A percentile compares a stretch with the other conserved stretches of the same genome.
phyloP scores from a whole-genome alignment of 2,329 filamentous ascomycete genomes.

The Aureobasidium sp. region DNA sequence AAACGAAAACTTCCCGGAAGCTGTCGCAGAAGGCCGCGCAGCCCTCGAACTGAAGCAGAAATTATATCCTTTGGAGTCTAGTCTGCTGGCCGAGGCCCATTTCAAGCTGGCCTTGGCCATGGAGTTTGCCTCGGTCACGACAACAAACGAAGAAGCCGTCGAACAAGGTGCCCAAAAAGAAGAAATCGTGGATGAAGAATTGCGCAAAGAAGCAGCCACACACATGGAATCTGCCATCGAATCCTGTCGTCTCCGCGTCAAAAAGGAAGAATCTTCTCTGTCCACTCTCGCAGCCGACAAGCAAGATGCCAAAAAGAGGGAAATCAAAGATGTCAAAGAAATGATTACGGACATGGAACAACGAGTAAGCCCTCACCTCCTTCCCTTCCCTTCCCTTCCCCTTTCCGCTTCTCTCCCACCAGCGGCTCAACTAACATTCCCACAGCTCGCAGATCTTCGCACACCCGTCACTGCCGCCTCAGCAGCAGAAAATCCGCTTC shows the following conservation, averaged over 20 bases:
- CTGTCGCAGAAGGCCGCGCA: conserved; percentile 74
- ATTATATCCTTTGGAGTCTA: conserved; percentile 72
- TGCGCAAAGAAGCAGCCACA: conserved; percentile 63
- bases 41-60: conserved; percentile 72
- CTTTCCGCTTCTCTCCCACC: not conserved
- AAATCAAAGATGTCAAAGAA: conserved; percentile 68
- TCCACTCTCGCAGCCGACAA: conserved; percentile 51
- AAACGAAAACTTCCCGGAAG: conserved; percentile 83
- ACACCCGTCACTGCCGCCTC: conserved; percentile 42
- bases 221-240: conserved; percentile 69
- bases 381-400: conserved; percentile 43
- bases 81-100: conserved; percentile 86
- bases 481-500: conserved; percentile 40
- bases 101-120: conserved; percentile 93
- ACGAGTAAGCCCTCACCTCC: no score
- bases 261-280: conserved; percentile 62
- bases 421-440: conserved; percentile 19
- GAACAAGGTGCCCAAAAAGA: conserved; percentile 32
- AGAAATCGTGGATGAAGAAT: conserved; percentile 54
- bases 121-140: conserved; percentile 80
- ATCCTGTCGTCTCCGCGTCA: conserved; percentile 63
- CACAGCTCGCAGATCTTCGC: conserved; percentile 61
- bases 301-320: conserved; percentile 54
- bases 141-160: conserved; percentile 46
- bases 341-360: conserved; percentile 73